A percentile compares a stretch with the other conserved stretches of the same genome.
Evolutionary conservation across 208 protist genomes (phyloP).

Genomic region (Angomonas ambiguus): DNA sequence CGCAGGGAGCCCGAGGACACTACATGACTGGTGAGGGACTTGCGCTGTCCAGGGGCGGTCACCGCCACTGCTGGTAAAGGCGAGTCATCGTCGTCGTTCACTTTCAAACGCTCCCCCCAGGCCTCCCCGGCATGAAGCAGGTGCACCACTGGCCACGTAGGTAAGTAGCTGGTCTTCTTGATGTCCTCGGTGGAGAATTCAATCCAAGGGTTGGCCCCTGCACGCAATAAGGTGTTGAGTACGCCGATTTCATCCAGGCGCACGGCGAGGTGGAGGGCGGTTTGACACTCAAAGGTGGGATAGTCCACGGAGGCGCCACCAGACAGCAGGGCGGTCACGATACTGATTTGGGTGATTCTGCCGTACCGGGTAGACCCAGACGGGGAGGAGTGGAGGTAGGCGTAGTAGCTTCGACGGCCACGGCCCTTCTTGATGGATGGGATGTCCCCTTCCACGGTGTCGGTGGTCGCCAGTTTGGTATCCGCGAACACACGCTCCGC

Average conservation of each 20-base stretch:
- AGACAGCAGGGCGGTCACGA: constrained; percentile 22
- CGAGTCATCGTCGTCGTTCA: background rate
- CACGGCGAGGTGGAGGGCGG: constrained; percentile 41
- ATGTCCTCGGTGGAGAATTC: background rate
- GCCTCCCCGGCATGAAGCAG: constrained; percentile 19
- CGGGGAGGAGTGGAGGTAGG: background rate
- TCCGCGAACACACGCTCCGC: background rate
- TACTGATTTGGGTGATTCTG: constrained; percentile 18
- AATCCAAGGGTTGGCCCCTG: constrained; percentile 26
- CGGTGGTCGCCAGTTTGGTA: background rate
- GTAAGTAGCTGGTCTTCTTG: background rate
- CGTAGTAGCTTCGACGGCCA: background rate
- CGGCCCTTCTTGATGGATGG: background rate
- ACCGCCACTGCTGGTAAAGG: background rate
- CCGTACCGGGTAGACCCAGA: constrained; percentile 14
- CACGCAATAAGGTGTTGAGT: constrained; percentile 32
- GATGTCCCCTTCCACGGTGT: background rate
- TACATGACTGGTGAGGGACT: background rate
- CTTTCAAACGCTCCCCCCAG: background rate
- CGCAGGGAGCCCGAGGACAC: background rate
- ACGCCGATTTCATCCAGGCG: constrained; percentile 22
- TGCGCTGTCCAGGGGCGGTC: background rate
- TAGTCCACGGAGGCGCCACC: constrained; percentile 32
- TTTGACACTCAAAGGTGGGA: constrained; percentile 22
- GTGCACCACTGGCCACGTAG: constrained; percentile 28